Conservation (phyloP, 2,329 filamentous ascomycete genomes). For the Aspergillus fischeri region DNA sequence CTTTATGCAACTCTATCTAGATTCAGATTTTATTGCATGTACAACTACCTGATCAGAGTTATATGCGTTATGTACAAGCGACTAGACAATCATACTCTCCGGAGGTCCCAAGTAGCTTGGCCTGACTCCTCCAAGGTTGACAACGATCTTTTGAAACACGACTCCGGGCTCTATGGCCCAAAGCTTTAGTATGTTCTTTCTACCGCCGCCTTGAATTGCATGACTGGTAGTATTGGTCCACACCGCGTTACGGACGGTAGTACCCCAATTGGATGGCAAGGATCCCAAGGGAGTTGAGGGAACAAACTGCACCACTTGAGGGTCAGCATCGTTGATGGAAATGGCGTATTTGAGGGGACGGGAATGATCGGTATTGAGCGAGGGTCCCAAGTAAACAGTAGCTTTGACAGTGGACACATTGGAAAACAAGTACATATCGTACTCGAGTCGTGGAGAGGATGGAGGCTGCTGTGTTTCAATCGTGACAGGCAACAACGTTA, state of each 20-base stretch:
- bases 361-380: slow-evolving; percentile 50
- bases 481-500: slow-evolving; percentile 53
- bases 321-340: slow-evolving; percentile 41
- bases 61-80: neutral
- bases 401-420: slow-evolving; percentile 39
- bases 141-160: slow-evolving; percentile 53
- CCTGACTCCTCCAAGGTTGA: slow-evolving; percentile 54
- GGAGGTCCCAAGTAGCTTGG: slow-evolving; percentile 55
- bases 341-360: slow-evolving; percentile 50
- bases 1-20: too few species aligned
- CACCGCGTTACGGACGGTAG: slow-evolving; percentile 8
- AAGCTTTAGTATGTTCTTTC: slow-evolving; percentile 47
- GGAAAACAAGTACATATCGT: slow-evolving; percentile 60
- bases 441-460: slow-evolving; percentile 54
- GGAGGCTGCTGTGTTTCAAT: slow-evolving; percentile 48
- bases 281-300: slow-evolving; percentile 18
- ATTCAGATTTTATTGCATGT: neutral
- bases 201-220: slow-evolving; percentile 38
- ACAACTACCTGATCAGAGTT: neutral
- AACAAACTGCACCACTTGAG: slow-evolving; percentile 40
- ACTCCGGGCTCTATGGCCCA: slow-evolving; percentile 53
- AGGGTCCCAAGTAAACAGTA: slow-evolving; percentile 40
- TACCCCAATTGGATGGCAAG: slow-evolving; percentile 7
- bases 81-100: slow-evolving; percentile 39
- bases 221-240: slow-evolving; percentile 32